A percentile compares a stretch with the other conserved stretches of the same genome.
phyloP scores from a whole-genome alignment of 768 basidiomycete species.

The Lentinula boryana region DNA sequence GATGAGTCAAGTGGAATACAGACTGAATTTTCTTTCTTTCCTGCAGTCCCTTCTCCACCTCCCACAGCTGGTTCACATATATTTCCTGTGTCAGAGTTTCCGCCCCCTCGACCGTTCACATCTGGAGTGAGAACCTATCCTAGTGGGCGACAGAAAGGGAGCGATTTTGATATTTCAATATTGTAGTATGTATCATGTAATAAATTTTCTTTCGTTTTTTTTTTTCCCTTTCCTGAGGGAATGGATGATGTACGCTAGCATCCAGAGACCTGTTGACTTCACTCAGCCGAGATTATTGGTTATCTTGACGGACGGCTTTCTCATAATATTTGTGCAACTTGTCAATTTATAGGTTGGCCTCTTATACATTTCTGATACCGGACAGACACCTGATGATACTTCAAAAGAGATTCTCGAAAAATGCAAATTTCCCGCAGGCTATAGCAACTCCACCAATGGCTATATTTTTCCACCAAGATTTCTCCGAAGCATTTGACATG shows the following conservation, averaged over 20 bases:
- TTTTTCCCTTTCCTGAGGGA: not conserved
- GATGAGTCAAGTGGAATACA: slow-evolving; percentile 11
- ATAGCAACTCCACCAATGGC: too few relatives aligned
- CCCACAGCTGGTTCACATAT: slow-evolving; percentile 62
- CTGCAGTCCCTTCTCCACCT: slow-evolving; percentile 48
- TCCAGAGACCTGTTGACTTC: too few relatives aligned
- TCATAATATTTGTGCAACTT: too few relatives aligned
- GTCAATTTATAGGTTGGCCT: too few relatives aligned
- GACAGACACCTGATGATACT: too few relatives aligned
- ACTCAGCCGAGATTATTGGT: too few relatives aligned
- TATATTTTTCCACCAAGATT: too few relatives aligned
- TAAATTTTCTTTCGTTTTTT: not conserved
- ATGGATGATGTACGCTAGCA: not conserved
- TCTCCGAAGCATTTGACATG: too few relatives aligned
- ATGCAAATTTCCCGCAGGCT: too few relatives aligned
- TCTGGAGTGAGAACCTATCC: slow-evolving; percentile 46
- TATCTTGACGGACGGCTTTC: too few relatives aligned
- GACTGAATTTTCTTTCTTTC: slow-evolving; percentile 7
- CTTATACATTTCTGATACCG: too few relatives aligned
- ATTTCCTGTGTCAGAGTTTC: slow-evolving; percentile 76
- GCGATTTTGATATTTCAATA: slow-evolving; percentile 54
- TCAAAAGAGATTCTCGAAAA: too few relatives aligned
- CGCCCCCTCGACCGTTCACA: slow-evolving; percentile 65
- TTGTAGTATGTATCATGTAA: slow-evolving; percentile 18
- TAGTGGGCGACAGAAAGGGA: slow-evolving; percentile 64